Base-by-base conservation (phyloP, 106 monocot species). In the Dactylorhiza incarnata region DNA sequence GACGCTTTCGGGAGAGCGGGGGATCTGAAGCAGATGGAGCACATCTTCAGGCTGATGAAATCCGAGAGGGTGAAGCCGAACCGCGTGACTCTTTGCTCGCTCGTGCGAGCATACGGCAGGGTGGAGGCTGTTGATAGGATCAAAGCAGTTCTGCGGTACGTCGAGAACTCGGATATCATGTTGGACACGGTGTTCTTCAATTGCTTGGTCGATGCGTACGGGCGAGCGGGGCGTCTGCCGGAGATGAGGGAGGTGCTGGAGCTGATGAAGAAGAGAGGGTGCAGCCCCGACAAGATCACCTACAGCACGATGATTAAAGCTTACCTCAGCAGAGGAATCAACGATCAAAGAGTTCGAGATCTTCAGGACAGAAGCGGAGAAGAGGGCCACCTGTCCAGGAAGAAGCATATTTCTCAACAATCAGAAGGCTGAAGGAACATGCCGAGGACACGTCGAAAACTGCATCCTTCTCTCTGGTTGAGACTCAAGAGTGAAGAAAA, bases 191-290 rank as follows among this genome's bases (percentile, higher is more conserved):
- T 89, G 16, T 94, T 97, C 53, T 97, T 94, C 71, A 97, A 97
- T 72, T 94, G 97, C 80, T 77, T 97, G 84, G 84, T 91, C 48
- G 93, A 97, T 86, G 97, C 93, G 74, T 97, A 87, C 86, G 97
- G 82, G 58, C 89, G 94, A 47, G 85, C 87, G 8, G 97, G 87
- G 25, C 86, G 86, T 46, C 82, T 97, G 74, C 83, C 73, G 25
- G 97, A 97, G 89, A 97, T 94, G 91, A 85, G 79, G 75, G 89
- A 86, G 13, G 91, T 94, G 78, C 74, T 94, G 71, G 91, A 97
- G 47, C 84, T 91, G 86, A 97, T 94, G 97, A 85, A 87, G 59
- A 75, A 10, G 16, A 89, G 79, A 80, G 85, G 86, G 4, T 87
- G 86, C 63, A 84, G 51, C 49, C 97, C 97, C 43, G 88, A 97